These are phyloP conservation scores for Colletotrichum lupini DNA, from an alignment of 2,329 filamentous ascomycete genomes.

Conservation along the genomic window DNA sequence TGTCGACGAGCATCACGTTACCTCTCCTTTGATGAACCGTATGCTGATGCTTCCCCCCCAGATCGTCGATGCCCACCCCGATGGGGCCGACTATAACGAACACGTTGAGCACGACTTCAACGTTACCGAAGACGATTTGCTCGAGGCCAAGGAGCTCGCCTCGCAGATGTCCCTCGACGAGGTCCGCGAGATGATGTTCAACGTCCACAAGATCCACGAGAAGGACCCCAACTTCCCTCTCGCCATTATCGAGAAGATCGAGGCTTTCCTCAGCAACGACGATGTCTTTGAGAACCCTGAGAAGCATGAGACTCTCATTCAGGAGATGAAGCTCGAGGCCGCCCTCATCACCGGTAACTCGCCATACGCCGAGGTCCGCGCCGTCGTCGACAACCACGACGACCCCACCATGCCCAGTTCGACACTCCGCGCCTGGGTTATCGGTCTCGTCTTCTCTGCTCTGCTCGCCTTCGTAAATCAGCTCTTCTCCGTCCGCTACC, in stretches of 20 bases:
- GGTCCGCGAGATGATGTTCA: constrained; percentile 49
- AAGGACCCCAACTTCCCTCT: constrained; percentile 58
- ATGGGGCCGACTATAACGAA: constrained; percentile 12
- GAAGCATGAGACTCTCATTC: constrained; percentile 45
- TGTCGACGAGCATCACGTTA: neutral
- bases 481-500: constrained; percentile 51
- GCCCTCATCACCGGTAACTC: constrained; percentile 46
- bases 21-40: neutral
- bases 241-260: constrained; percentile 50
- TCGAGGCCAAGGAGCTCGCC: constrained; percentile 57
- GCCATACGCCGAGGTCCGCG: constrained; percentile 50
- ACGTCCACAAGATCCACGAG: constrained; percentile 53
- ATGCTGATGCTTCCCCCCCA: neutral
- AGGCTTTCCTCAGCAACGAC: constrained; percentile 48
- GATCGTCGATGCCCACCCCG: constrained; percentile 19
- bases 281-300: constrained; percentile 49
- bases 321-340: constrained; percentile 48
- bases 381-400: constrained; percentile 53
- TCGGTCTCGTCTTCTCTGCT: constrained; percentile 47
- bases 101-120: constrained; percentile 45
- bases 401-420: constrained; percentile 48
- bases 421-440: constrained; percentile 49
- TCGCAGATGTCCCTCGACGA: constrained; percentile 55
- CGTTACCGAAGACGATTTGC: constrained; percentile 58
- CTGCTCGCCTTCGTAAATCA: constrained; percentile 48